These are phyloP conservation scores for Ophiocordyceps unilateralis DNA, from an alignment of 2,329 filamentous ascomycete genomes.

Conservation along the genomic window DNA sequence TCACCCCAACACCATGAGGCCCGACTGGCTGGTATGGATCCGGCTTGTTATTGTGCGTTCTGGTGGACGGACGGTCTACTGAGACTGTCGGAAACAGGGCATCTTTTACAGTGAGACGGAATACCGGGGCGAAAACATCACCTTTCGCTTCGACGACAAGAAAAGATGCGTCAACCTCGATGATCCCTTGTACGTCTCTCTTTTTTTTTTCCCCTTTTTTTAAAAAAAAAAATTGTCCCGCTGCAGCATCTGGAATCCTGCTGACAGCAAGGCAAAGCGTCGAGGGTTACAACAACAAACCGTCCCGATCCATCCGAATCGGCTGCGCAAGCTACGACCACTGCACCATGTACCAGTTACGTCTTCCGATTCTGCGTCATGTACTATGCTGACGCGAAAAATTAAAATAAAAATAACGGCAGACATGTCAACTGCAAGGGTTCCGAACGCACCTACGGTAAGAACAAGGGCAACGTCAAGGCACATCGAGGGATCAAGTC, in stretches of 20 bases:
- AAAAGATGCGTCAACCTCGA: background rate
- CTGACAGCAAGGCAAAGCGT: too few relatives aligned
- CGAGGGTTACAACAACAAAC: background rate
- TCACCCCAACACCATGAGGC: background rate
- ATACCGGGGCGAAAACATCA: background rate
- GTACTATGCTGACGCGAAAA: background rate
- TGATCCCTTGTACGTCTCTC: background rate
- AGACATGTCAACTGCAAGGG: background rate
- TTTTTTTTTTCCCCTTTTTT: too few relatives aligned
- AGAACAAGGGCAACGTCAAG: background rate
- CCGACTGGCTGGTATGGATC: background rate
- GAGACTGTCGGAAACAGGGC: background rate
- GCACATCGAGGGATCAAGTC: background rate
- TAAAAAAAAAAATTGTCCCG: too few relatives aligned
- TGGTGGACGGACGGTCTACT: too few relatives aligned
- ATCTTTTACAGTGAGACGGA: background rate
- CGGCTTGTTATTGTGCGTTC: background rate
- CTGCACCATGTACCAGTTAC: background rate
- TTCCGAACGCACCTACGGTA: background rate
- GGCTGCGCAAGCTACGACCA: background rate
- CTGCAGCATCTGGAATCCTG: too few relatives aligned
- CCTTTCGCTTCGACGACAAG: background rate
- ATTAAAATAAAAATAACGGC: background rate
- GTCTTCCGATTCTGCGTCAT: background rate
- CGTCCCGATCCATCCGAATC: background rate